These are phyloP conservation scores for Talaromyces funiculosus DNA, from an alignment of 2,329 filamentous ascomycete species.

Conservation along the genomic window DNA sequence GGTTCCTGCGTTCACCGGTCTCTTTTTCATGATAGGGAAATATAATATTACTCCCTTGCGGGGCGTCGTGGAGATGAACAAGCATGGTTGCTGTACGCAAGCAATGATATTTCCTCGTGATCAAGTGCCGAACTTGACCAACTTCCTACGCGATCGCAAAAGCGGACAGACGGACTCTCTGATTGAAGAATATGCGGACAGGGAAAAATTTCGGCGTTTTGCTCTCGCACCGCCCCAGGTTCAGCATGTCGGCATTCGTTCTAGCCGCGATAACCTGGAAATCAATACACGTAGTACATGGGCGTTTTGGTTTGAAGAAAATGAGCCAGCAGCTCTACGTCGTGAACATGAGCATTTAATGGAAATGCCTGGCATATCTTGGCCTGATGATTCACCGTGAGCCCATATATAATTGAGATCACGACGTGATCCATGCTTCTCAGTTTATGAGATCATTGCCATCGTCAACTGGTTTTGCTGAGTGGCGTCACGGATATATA, in stretches of 20 bases:
- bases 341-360: conserved; percentile 18
- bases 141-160: conserved; percentile 15
- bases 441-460: no score
- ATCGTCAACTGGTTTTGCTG: no score
- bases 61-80: conserved; percentile 24
- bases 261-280: conserved; percentile 22
- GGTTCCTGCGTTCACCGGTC: conserved; percentile 20
- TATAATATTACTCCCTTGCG: conserved; percentile 20
- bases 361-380: background rate
- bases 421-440: background rate
- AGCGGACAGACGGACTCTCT: conserved; percentile 23
- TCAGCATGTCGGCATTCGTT: conserved; percentile 25
- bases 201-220: conserved; percentile 7
- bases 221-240: conserved; percentile 22
- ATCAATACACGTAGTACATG: conserved; percentile 25
- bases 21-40: conserved; percentile 24
- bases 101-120: conserved; percentile 26
- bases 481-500: background rate
- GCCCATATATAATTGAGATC: background rate
- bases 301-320: conserved; percentile 26
- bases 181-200: conserved; percentile 24
- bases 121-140: conserved; percentile 18
- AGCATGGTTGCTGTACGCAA: conserved; percentile 30
- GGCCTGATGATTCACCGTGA: background rate
- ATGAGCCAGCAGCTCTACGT: conserved; percentile 17